Base-by-base conservation (phyloP, 140 eudicot genomes). In the Cichorium intybus region DNA sequence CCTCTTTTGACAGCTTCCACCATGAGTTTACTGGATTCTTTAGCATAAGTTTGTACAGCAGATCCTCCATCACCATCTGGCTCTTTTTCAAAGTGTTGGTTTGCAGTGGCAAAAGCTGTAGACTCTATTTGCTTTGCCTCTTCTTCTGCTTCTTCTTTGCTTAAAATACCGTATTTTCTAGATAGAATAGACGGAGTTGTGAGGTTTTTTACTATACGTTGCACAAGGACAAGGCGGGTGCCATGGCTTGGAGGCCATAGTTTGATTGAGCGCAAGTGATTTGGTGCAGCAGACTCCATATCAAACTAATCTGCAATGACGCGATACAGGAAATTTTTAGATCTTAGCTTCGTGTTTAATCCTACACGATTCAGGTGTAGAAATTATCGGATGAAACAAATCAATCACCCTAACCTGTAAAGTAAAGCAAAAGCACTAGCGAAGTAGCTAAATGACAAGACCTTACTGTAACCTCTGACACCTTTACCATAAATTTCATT, bases 61-160 rank as follows among this genome's bases (percentile, higher is more conserved):
- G 87, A 85, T 69, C 90, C 80, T 41, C 96, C 96, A 75, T 88
- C 96, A 54, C 90, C 94, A 82, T 85, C 96, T 0, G 96, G 94
- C 33, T 90, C 88, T 58, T 84, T 80, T 54, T 78, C 90, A 45
- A 78, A 90, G 58, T 80, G 84, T 58, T 75, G 76, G 68, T 67
- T 80, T 34, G 96, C 94, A 53, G 53, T 41, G 49, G 60, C 31
- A 82, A 80, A 90, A 21, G 97, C 90, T 7, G 58, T 16, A 12
- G 75, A 78, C 69, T 90, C 97, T 1, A 90, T 82, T 54, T 75
- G 39, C 62, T 80, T 80, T 16, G 97, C 90, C 66, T 74, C 76
- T 77, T 78, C 80, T 45, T 68, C 72, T 4, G 97, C 97, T 67
- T 90, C 96, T 70, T 71, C 79, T 26, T 73, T 64, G 72, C 69